phyloP scores from a whole-genome alignment of 208 protist genomes.

The Leishmania amazonensis region DNA sequence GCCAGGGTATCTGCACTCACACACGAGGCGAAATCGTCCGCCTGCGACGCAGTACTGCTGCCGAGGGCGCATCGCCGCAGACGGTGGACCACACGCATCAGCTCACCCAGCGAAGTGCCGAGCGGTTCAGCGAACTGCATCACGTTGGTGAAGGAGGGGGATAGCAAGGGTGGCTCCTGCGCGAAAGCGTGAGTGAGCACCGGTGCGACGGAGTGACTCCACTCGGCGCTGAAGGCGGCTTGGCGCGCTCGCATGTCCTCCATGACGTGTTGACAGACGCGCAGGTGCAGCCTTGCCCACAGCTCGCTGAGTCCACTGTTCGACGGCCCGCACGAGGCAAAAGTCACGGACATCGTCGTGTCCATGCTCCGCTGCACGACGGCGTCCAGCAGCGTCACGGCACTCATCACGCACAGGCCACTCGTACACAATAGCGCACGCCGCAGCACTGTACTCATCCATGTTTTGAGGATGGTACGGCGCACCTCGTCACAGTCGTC shows the following conservation, averaged over 20 bases:
- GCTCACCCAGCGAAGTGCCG: slow-evolving; percentile 3
- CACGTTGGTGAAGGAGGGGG: slow-evolving; percentile 6
- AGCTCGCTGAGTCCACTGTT: slow-evolving; percentile 6
- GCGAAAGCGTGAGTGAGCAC: slow-evolving; percentile 22
- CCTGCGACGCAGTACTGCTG: neutral
- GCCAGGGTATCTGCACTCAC: neutral
- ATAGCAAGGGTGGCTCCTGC: slow-evolving; percentile 29
- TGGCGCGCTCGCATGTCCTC: slow-evolving; percentile 3
- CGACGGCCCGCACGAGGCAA: neutral
- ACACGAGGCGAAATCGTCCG: neutral
- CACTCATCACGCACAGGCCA: neutral
- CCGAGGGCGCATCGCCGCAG: neutral
- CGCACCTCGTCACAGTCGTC: neutral
- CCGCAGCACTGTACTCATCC: slow-evolving; percentile 24
- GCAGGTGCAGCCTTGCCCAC: slow-evolving; percentile 24
- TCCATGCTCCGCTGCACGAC: neutral
- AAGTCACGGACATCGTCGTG: neutral
- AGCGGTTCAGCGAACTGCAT: slow-evolving; percentile 15
- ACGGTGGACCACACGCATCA: slow-evolving; percentile 7
- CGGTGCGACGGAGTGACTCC: slow-evolving; percentile 14
- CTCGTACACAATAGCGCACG: slow-evolving; percentile 8
- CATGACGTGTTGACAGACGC: slow-evolving; percentile 8
- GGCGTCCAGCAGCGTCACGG: neutral
- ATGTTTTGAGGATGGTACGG: neutral
- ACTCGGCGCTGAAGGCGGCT: slow-evolving; percentile 2